Evolutionary conservation across 2,329 filamentous ascomycete genomes (phyloP).

Genomic region (Neurospora sp.): DNA sequence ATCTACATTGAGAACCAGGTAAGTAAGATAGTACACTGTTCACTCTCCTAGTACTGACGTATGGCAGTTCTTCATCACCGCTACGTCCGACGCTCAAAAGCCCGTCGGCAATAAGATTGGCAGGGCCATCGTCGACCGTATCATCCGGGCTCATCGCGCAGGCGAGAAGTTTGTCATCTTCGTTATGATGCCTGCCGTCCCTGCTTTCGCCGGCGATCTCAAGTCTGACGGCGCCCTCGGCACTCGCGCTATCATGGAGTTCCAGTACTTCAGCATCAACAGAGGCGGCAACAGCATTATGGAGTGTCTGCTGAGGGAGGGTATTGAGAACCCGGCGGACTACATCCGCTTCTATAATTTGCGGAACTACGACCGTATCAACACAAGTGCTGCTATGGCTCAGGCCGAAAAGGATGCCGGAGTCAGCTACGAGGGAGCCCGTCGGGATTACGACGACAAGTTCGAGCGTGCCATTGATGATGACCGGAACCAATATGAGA

Average conservation of each 20-base stretch:
- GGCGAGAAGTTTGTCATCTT: slow-evolving; percentile 64
- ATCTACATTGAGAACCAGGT: slow-evolving; percentile 72
- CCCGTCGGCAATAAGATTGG: slow-evolving; percentile 73
- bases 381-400: slow-evolving; percentile 53
- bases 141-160: slow-evolving; percentile 58
- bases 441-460: slow-evolving; percentile 46
- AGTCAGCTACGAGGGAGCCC: slow-evolving; percentile 56
- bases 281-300: slow-evolving; percentile 71
- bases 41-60: slow-evolving; percentile 1
- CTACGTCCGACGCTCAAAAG: slow-evolving; percentile 58
- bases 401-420: slow-evolving; percentile 53
- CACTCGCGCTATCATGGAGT: slow-evolving; percentile 81
- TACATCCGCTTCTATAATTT: slow-evolving; percentile 84
- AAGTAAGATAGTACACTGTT: slow-evolving; percentile 1
- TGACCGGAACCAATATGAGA: slow-evolving; percentile 25
- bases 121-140: slow-evolving; percentile 67
- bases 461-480: background rate
- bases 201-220: slow-evolving; percentile 74
- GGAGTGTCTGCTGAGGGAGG: slow-evolving; percentile 54
- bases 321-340: slow-evolving; percentile 55
- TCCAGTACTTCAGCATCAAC: slow-evolving; percentile 72
- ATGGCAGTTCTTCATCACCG: slow-evolving; percentile 72
- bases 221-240: slow-evolving; percentile 62
- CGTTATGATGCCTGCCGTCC: slow-evolving; percentile 69
- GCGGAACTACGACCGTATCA: slow-evolving; percentile 76